Percentiles rank a stretch among this genome's conserved stretches.
These are phyloP conservation scores for Umbilicaria muhlenbergii DNA, from an alignment of 495 filamentous ascomycete genomes.

Conservation along the genomic window DNA sequence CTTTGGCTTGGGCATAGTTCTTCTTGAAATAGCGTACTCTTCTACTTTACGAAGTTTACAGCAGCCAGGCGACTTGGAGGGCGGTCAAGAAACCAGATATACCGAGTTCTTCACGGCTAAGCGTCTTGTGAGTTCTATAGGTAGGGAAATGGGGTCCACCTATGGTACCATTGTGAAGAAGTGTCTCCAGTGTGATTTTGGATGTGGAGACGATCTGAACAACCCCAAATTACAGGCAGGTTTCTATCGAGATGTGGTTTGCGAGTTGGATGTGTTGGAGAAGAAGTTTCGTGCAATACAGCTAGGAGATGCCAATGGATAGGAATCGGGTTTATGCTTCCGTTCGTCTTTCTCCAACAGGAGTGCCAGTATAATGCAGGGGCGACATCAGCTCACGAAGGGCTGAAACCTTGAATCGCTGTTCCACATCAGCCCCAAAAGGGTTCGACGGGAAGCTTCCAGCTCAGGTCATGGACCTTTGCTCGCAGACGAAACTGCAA, in stretches of 20 bases:
- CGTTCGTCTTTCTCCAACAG: no score
- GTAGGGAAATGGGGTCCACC: conserved; percentile 23
- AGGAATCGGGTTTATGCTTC: no score
- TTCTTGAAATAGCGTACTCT: conserved; percentile 17
- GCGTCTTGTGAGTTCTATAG: conserved; percentile 22
- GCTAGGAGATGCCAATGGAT: no score
- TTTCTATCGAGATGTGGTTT: conserved; percentile 21
- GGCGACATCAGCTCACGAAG: no score
- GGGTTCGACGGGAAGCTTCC: no score
- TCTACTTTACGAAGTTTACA: conserved; percentile 9
- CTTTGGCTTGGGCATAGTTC: conserved; percentile 16
- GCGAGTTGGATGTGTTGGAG: conserved; percentile 18
- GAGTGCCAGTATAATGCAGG: no score
- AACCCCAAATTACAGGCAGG: conserved; percentile 15
- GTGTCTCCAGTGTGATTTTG: conserved; percentile 24
- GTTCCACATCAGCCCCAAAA: no score
- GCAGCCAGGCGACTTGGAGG: conserved; percentile 3
- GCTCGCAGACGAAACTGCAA: no score
- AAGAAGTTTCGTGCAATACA: conserved; percentile 6
- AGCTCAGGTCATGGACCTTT: no score
- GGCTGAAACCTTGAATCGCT: no score
- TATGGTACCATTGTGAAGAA: conserved; percentile 25
- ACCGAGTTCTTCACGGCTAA: conserved; percentile 19
- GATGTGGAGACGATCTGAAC: conserved; percentile 16
- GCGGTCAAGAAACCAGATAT: conserved; percentile 5